Conservation (phyloP, 306 rosid species). For the Vigna mungo region DNA sequence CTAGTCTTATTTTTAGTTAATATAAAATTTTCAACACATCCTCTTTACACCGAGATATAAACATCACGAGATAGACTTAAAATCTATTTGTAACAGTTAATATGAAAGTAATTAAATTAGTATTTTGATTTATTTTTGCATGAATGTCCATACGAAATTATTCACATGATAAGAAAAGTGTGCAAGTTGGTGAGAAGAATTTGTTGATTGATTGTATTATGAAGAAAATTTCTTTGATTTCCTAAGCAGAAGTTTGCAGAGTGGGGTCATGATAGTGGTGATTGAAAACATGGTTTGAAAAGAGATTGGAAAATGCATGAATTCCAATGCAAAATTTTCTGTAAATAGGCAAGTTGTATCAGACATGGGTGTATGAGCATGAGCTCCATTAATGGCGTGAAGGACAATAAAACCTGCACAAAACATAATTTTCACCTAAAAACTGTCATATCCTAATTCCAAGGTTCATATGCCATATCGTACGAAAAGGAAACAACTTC, state of each 20-base stretch:
- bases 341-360: not conserved
- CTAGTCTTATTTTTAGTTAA: no score
- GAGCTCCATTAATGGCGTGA: constrained; percentile 23
- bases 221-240: constrained; percentile 32
- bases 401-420: constrained; percentile 38
- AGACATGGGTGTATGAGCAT: constrained; percentile 14
- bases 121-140: no score
- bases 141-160: no score
- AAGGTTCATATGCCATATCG: constrained; percentile 20
- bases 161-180: not conserved
- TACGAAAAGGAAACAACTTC: constrained; percentile 12
- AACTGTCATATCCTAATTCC: not conserved
- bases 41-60: no score
- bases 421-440: constrained; percentile 33
- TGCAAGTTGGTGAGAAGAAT: constrained; percentile 3
- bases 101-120: no score
- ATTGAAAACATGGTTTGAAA: constrained; percentile 41
- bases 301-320: constrained; percentile 31
- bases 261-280: constrained; percentile 39
- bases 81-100: no score
- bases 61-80: no score
- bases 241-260: constrained; percentile 29
- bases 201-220: not conserved
- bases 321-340: constrained; percentile 43
- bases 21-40: no score